Evolutionary conservation across 1,139 yeast genomes (phyloP).

Genomic region (Hanseniaspora sp.): DNA sequence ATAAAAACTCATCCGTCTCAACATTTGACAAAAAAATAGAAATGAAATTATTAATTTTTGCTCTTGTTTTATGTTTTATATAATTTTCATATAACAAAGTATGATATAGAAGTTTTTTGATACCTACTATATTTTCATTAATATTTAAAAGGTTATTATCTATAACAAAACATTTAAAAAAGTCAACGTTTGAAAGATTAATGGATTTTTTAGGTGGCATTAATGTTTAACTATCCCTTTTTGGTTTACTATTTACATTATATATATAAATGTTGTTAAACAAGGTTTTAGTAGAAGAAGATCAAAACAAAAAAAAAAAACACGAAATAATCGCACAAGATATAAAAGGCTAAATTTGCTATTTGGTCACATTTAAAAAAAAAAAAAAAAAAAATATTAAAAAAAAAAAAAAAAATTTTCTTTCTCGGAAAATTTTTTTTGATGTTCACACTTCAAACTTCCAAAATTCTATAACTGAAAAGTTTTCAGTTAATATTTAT

Average conservation of each 20-base stretch:
- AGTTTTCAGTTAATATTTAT: too few species aligned
- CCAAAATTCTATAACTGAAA: too few species aligned
- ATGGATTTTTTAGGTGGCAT: not conserved
- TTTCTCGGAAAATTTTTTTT: too few species aligned
- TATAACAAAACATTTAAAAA: slow-evolving; percentile 4
- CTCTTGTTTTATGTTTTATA: slow-evolving; percentile 6
- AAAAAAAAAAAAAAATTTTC: too few species aligned
- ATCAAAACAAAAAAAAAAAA: not conserved
- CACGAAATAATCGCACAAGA: not conserved
- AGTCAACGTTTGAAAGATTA: not conserved
- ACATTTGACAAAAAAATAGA: slow-evolving; percentile 4
- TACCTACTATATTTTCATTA: not conserved
- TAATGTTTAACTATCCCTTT: not conserved
- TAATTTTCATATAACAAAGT: slow-evolving; percentile 1
- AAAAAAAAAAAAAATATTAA: too few species aligned
- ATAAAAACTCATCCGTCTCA: not conserved
- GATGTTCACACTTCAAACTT: too few species aligned
- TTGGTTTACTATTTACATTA: not conserved
- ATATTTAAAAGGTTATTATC: not conserved
- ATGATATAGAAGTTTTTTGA: slow-evolving; percentile 3
- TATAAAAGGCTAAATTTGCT: too few species aligned
- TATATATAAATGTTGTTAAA: not conserved
- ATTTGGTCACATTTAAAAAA: too few species aligned
- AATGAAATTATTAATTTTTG: not conserved
- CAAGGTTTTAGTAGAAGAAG: not conserved